Evolutionary conservation across 495 filamentous ascomycete genomes (phyloP).

Genomic region (Aspergillus panamensis): DNA sequence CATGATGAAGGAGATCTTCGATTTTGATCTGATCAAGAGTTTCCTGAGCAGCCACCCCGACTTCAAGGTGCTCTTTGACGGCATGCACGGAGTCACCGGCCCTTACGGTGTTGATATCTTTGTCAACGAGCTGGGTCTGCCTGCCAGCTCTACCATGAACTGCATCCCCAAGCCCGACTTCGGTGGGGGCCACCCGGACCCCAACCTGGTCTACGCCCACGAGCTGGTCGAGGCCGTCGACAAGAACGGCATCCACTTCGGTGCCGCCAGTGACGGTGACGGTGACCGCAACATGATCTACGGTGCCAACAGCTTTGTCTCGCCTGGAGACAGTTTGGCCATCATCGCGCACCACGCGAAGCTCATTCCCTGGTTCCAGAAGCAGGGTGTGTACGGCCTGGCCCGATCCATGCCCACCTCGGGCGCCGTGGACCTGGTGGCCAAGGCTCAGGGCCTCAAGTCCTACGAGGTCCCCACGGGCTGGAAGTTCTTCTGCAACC

Average conservation of each 20-base stretch:
- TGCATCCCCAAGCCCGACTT: constrained; percentile 91
- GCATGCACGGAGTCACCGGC: constrained; percentile 89
- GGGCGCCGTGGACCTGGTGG: constrained; percentile 90
- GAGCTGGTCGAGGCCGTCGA: constrained; percentile 92
- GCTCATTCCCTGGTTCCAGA: constrained; percentile 95
- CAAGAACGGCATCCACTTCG: constrained; percentile 88
- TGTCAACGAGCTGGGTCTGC: constrained; percentile 83
- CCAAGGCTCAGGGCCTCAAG: constrained; percentile 85
- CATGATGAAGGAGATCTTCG: constrained; percentile 97
- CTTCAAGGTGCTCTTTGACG: constrained; percentile 97
- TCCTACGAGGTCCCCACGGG: constrained; percentile 97
- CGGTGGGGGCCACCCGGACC: constrained; percentile 94
- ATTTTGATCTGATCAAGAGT: constrained; percentile 89
- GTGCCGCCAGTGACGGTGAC: constrained; percentile 93
- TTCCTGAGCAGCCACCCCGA: constrained; percentile 82
- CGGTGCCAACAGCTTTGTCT: constrained; percentile 92
- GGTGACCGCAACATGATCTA: constrained; percentile 99
- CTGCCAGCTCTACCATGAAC: constrained; percentile 78
- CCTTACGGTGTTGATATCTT: constrained; percentile 95
- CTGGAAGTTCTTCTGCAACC: constrained; percentile 99
- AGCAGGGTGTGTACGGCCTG: constrained; percentile 91
- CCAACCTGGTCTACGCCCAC: constrained; percentile 97
- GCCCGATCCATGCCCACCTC: constrained; percentile 97
- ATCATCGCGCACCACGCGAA: constrained; percentile 95
- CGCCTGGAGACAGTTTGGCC: constrained; percentile 91